Conservation (phyloP, 2,329 filamentous ascomycete genomes). For the Nigrospora sphaerica region DNA sequence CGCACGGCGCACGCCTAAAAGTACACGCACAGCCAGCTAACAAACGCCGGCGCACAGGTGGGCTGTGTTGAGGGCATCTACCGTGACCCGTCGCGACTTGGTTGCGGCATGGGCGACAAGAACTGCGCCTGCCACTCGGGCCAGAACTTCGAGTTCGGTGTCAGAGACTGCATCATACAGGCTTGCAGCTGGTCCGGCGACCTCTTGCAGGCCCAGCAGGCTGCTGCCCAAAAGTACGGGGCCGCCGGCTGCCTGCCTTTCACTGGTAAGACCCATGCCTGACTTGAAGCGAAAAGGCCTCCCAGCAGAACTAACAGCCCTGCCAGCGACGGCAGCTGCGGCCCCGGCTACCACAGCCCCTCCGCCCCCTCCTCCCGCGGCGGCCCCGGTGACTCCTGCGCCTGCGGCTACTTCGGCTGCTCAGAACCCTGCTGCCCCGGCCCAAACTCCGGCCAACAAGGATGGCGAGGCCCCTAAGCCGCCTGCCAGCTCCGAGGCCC, state of each 20-base stretch:
- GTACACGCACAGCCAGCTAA: neutral
- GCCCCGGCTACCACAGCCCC: neutral
- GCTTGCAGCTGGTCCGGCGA: constrained; percentile 2
- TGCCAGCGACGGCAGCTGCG: constrained; percentile 2
- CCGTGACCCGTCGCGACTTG: constrained; percentile 1
- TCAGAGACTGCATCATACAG: constrained; percentile 6
- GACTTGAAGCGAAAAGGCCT: neutral
- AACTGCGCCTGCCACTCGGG: constrained; percentile 2
- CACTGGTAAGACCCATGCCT: constrained; percentile 1
- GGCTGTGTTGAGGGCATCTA: constrained; percentile 4
- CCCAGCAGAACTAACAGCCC: neutral
- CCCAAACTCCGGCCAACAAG: neutral
- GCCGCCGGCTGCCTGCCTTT: neutral
- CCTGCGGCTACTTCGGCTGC: neutral
- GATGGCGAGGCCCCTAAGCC: neutral
- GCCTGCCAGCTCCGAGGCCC: neutral
- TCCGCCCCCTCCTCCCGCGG: neutral
- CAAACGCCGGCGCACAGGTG: constrained; percentile 1
- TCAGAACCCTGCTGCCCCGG: neutral
- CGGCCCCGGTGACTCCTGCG: neutral
- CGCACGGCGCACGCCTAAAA: neutral
- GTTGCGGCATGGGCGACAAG: constrained; percentile 2
- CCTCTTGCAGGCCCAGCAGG: neutral
- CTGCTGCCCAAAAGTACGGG: neutral
- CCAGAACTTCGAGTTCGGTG: constrained; percentile 2